Conservation (phyloP, 257 asterid species). For the Solanum tarapatanum region DNA sequence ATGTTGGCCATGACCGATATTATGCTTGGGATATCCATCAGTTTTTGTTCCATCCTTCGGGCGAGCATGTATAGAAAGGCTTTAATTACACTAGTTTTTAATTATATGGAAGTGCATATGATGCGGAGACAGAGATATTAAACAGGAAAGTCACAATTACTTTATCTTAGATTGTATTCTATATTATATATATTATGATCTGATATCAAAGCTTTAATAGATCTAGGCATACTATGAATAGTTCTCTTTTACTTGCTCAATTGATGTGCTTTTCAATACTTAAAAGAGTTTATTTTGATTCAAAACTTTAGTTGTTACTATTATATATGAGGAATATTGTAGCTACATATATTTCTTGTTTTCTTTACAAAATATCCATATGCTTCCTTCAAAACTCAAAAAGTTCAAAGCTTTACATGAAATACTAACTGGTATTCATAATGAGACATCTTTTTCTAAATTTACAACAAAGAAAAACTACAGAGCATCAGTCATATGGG, state of each 20-base stretch:
- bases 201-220: background rate
- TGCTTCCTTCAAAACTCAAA: constrained; percentile 19
- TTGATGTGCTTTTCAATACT: background rate
- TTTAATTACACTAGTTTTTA: background rate
- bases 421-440: background rate
- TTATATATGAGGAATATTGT: background rate
- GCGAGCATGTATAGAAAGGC: background rate
- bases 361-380: background rate
- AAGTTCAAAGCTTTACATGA: background rate
- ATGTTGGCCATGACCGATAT: background rate
- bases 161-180: background rate
- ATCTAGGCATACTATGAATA: background rate
- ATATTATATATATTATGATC: background rate
- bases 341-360: background rate
- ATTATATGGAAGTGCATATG: background rate
- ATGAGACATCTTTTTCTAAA: background rate
- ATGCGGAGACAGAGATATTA: background rate
- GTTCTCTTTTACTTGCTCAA: background rate
- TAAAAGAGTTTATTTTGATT: background rate
- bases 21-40: background rate
- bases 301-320: background rate
- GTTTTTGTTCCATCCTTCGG: background rate
- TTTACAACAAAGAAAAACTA: background rate
- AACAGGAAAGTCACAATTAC: background rate
- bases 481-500: background rate